These are phyloP conservation scores for Scolecobasidium constrictum DNA, from an alignment of 2,329 filamentous ascomycete species.

Conservation along the genomic window DNA sequence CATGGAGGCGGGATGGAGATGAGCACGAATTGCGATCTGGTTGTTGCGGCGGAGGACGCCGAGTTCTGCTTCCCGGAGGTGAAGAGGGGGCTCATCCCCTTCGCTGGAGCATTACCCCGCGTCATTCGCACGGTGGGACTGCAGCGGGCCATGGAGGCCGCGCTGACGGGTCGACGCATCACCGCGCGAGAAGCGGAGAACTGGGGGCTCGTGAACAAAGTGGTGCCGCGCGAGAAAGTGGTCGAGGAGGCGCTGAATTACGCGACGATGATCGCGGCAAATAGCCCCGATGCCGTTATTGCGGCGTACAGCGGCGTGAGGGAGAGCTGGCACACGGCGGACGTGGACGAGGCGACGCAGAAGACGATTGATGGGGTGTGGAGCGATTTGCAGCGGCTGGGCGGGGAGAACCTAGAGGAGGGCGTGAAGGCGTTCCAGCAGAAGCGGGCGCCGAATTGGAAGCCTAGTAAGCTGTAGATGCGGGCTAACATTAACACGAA, in stretches of 20 bases:
- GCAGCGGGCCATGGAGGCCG: slow-evolving; percentile 19
- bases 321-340: slow-evolving; percentile 23
- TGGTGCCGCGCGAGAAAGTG: slow-evolving; percentile 16
- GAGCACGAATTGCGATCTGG: slow-evolving; percentile 18
- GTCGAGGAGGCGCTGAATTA: slow-evolving; percentile 25
- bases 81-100: slow-evolving; percentile 17
- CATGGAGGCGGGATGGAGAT: slow-evolving; percentile 19
- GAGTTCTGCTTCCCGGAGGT: slow-evolving; percentile 19
- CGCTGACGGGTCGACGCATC: slow-evolving; percentile 16
- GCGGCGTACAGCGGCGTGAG: slow-evolving; percentile 24
- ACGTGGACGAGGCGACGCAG: slow-evolving; percentile 23
- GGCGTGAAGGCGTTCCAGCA: slow-evolving; percentile 7
- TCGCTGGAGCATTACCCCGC: slow-evolving; percentile 18
- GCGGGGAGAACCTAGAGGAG: slow-evolving; percentile 6
- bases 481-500: too few species aligned
- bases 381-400: not conserved
- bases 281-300: slow-evolving; percentile 26
- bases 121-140: slow-evolving; percentile 18
- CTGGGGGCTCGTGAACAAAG: slow-evolving; percentile 19
- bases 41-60: slow-evolving; percentile 16
- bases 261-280: slow-evolving; percentile 23
- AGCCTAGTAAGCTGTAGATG: slow-evolving; percentile 13
- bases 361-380: slow-evolving; percentile 9
- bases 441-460: slow-evolving; percentile 17
- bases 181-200: slow-evolving; percentile 14